These are phyloP conservation scores for Salix brachista DNA, from an alignment of 345 rosid species.

Conservation along the genomic window DNA sequence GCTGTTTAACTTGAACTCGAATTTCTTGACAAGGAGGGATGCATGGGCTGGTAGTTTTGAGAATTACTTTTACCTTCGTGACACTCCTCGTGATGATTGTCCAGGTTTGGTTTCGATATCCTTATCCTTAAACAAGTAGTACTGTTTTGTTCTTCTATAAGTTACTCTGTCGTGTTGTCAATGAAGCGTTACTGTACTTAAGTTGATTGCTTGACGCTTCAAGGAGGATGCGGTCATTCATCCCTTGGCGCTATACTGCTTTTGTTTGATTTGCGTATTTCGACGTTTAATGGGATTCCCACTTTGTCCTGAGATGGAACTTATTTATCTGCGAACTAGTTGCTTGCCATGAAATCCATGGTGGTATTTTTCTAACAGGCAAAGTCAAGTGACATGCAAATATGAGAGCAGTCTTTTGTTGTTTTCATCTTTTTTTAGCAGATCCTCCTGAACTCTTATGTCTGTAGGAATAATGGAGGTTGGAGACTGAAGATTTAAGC, in stretches of 20 bases:
- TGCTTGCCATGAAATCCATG: background rate
- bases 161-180: background rate
- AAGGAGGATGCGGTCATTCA: background rate
- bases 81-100: constrained; percentile 86
- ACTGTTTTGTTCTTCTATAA: background rate
- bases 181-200: background rate
- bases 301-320: background rate
- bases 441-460: background rate
- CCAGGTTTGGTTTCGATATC: constrained; percentile 55
- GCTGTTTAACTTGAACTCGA: constrained; percentile 81
- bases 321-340: background rate
- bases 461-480: background rate
- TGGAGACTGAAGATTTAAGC: background rate
- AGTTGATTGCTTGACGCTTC: background rate
- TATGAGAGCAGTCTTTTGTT: background rate
- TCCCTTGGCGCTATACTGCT: background rate
- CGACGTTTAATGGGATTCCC: background rate
- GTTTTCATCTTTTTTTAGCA: background rate
- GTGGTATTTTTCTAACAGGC: background rate
- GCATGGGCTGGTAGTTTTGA: constrained; percentile 99
- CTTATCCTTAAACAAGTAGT: background rate
- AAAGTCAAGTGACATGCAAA: background rate
- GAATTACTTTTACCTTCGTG: constrained; percentile 60
- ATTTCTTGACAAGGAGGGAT: constrained; percentile 93
- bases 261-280: background rate